Conservation (phyloP, 1,284 basidiomycete species). For the Peniophora sp. region DNA sequence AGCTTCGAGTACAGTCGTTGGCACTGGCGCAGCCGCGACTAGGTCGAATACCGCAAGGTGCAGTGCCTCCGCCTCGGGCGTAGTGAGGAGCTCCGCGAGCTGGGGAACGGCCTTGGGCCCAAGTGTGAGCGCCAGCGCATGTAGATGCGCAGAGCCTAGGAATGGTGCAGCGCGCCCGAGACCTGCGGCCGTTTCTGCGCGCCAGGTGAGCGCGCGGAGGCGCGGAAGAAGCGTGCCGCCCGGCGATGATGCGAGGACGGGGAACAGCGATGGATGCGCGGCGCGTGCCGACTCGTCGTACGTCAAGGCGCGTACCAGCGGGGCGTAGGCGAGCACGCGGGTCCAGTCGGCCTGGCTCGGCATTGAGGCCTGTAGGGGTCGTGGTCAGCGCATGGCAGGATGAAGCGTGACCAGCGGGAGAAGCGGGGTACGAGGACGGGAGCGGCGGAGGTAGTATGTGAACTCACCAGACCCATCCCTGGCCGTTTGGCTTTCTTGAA, state of each 20-base stretch:
- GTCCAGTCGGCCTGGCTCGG: conserved; percentile 64
- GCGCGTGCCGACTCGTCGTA: conserved; percentile 62
- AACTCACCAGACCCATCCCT: conserved; percentile 67
- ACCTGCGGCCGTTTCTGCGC: conserved; percentile 53
- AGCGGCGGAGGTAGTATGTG: background rate
- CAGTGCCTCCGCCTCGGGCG: conserved; percentile 46
- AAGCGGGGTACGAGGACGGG: background rate
- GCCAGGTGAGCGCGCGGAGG: conserved; percentile 64
- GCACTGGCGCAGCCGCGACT: no score
- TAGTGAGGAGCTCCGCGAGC: conserved; percentile 51
- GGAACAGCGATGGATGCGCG: conserved; percentile 55
- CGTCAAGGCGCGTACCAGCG: conserved; percentile 55
- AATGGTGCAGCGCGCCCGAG: conserved; percentile 58
- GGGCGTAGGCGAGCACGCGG: conserved; percentile 51
- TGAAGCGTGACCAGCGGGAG: conserved; percentile 8
- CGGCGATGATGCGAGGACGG: conserved; percentile 57
- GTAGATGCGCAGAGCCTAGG: conserved; percentile 46
- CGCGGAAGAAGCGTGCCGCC: conserved; percentile 54
- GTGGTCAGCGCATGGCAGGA: conserved; percentile 6
- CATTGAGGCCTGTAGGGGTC: conserved; percentile 37
- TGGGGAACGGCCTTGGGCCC: conserved; percentile 41
- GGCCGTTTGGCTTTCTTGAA: conserved; percentile 63
- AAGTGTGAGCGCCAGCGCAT: conserved; percentile 54
- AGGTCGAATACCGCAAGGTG: no score
- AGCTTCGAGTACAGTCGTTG: no score